Base-by-base conservation (phyloP, 1,284 basidiomycete species). In the Trametes hirsuta region DNA sequence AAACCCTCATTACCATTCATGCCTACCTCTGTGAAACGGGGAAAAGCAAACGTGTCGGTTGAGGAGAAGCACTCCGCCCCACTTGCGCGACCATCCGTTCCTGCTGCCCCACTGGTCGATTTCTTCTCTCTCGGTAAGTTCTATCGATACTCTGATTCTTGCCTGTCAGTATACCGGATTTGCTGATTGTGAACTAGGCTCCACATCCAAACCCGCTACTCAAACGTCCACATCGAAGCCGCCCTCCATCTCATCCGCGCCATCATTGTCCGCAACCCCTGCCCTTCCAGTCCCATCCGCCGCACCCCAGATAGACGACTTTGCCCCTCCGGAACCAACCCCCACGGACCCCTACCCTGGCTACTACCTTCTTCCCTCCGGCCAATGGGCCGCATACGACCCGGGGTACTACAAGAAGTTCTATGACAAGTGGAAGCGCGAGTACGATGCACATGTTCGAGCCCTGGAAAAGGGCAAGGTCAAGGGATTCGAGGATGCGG, bases 331-430 rank as follows among this genome's bases (percentile, higher is more conserved):
- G 0, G 84, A 87, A 55, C 94, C 94, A 0, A 89, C 86, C 4
- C 79, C 84, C 0, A 77, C 79, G 21, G 94, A 95, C 71, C 84
- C 85, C 18, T 94, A 95, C 73, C 94, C 94, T 2, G 94, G 94
- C 2, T 96, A 95, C 76, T 95, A 96, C 73, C 86, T 89, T 63
- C 81, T 91, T 25, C 92, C 93, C 0, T 88, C 89, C 1, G 93
- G 93, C 10, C 71, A 80, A 50, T 95, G 93, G 88, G 87, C 85
- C 24, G 86, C 88, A 0, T 83, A 95, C 72, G 92, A 95, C 56
- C 75, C 85, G 0, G 81, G 69, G n/a, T 94, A 91, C 73, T 95
- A 93, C 71, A 80, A 81, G 35, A 84, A 80, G 35, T 92, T 91
- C 75, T 82, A 84, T 65, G 79, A 83, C 59, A 87, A 86, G 69